Percentiles rank a stretch among this genome's conserved stretches.
These are phyloP conservation scores for Durusdinium trenchii DNA, from an alignment of 73 alveolate genomes.

Conservation along the genomic window DNA sequence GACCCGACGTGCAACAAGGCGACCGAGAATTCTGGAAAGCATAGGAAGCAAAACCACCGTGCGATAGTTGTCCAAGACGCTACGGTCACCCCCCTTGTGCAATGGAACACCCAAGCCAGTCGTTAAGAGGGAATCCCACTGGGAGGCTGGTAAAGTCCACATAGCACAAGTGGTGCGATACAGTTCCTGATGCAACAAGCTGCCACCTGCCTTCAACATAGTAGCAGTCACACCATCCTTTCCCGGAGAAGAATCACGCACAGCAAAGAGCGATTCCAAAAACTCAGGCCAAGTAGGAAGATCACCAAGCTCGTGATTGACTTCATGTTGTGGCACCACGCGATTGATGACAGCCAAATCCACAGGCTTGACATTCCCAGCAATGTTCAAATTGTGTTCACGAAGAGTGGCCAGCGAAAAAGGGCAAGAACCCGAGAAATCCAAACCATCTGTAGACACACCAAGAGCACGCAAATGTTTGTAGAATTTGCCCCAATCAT, in stretches of 20 bases:
- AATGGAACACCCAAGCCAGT: not conserved
- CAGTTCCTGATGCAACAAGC: not conserved
- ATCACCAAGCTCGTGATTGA: not conserved
- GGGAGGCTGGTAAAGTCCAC: not conserved
- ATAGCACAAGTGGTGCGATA: not conserved
- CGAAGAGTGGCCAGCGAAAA: not conserved
- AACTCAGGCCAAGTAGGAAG: not conserved
- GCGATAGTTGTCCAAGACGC: not conserved
- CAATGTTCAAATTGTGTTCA: not conserved
- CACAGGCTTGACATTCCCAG: not conserved
- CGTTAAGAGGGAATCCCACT: not conserved
- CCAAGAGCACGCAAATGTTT: not conserved
- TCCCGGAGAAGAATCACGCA: not conserved
- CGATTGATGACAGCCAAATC: not conserved
- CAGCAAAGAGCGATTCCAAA: not conserved
- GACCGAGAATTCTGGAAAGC: not conserved
- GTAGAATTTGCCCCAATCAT: not conserved
- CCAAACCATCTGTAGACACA: not conserved
- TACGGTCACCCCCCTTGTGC: not conserved
- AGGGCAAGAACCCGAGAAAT: not conserved
- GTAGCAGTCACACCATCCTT: not conserved
- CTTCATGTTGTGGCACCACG: not conserved
- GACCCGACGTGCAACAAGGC: not conserved
- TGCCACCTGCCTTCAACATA: not conserved
- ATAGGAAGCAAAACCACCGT: not conserved